Evolutionary conservation across 2,329 filamentous ascomycete genomes (phyloP), one percentile per base, ranked within the genome.

Genomic region (Ophiocordyceps camponoti-leonardi): DNA sequence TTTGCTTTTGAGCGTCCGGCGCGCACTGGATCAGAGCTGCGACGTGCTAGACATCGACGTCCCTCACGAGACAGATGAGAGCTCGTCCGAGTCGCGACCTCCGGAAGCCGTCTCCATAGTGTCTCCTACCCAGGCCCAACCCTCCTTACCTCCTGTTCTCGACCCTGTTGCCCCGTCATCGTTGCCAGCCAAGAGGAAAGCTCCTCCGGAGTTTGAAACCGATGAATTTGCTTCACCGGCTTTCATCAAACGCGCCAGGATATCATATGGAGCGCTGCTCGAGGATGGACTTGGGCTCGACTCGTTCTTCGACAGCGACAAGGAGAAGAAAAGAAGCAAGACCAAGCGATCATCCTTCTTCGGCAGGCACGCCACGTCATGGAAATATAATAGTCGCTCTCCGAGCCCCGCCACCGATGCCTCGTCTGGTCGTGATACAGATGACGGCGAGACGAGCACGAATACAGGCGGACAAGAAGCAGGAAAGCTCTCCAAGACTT

Each of bases 191-290:
- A 67, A 66, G 43, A 60, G 62, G 47, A 48, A 52, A 6, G 59
- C 58, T 19, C 56, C 65, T 6, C 49, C 60, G 19, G 55, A 56
- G 2, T 52, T 65, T 42, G 66, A 66, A 10, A 54, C 65, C 41
- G 64, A 68, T 18, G 74, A 81, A 52, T 92, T 79, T 65, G 68
- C 75, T 5, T 93, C 86, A 3, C 87, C 87, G 0, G 84, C 85
- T 0, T 94, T 93, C 52, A 64, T 86, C 19, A 88, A 83, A 58
- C 72, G 81, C 45, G 72, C 76, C 14, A 71, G 82, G 46, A 65
- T 82, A 4, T 87, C 83, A 0, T 81, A 81, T 46, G 80, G 80
- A 1, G 75, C 77, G 0, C 62, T 82, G 1, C 76, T 81, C 44
- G 76, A 83, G 50, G 71, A 71, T 5, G 71, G 70, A 1, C 72